Conservation (phyloP, 345 rosid genomes). For the Capsella bursapastoris region DNA sequence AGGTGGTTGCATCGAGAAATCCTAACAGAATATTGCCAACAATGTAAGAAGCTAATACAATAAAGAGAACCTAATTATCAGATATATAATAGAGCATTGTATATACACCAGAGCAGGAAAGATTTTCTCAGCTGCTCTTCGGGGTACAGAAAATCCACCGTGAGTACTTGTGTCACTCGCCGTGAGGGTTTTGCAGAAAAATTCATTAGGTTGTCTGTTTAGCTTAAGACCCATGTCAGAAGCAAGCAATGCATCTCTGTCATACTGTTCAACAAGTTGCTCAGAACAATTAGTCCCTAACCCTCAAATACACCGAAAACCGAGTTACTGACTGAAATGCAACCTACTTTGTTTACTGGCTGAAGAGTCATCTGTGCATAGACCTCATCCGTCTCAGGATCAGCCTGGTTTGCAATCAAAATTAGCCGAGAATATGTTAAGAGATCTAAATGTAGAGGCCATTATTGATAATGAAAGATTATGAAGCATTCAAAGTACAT, state of each 20-base stretch:
- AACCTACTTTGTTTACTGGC: conserved; percentile 55
- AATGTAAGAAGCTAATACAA: conserved; percentile 31
- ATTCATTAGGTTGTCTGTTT: conserved; percentile 74
- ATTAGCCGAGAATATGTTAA: background rate
- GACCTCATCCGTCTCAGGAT: conserved; percentile 79
- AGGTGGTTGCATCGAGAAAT: conserved; percentile 94
- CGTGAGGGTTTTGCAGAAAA: conserved; percentile 93
- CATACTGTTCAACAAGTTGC: conserved; percentile 64
- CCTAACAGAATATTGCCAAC: conserved; percentile 52
- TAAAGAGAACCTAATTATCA: background rate
- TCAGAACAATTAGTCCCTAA: conserved; percentile 21
- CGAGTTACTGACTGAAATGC: background rate
- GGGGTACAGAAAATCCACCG: conserved; percentile 98
- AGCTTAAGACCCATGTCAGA: conserved; percentile 87
- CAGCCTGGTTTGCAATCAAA: conserved; percentile 54
- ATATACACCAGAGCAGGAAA: conserved; percentile 83
- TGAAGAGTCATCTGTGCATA: conserved; percentile 85
- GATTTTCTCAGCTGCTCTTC: conserved; percentile 93
- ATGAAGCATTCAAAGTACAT: too few relatives aligned
- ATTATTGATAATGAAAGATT: background rate
- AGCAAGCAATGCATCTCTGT: conserved; percentile 82
- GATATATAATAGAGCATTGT: conserved; percentile 30
- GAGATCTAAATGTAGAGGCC: conserved; percentile 7
- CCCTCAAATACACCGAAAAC: conserved; percentile 1
- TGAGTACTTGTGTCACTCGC: conserved; percentile 99